phyloP scores from a whole-genome alignment of 2,329 filamentous ascomycete species.

The Ascochyta clinopodiicola region DNA sequence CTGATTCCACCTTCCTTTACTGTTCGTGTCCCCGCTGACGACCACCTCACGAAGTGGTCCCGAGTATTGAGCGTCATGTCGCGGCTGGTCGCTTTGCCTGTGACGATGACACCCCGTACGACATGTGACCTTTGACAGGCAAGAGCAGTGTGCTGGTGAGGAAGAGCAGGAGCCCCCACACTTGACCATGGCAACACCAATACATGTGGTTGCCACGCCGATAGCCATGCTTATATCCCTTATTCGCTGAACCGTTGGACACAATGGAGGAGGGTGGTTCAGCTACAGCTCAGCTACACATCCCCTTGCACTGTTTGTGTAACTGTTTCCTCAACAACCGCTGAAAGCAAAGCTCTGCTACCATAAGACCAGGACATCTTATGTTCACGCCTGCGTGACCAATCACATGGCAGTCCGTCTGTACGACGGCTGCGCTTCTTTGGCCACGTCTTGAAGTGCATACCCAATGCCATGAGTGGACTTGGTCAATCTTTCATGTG shows the following conservation, averaged over 20 bases:
- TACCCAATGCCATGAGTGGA: neutral
- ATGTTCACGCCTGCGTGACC: neutral
- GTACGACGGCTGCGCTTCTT: neutral
- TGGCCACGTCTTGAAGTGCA: too few species aligned
- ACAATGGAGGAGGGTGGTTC: neutral
- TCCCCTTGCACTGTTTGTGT: conserved; percentile 10
- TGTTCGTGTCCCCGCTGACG: conserved; percentile 10
- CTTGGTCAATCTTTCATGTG: neutral
- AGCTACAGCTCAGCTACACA: neutral
- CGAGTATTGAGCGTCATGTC: neutral
- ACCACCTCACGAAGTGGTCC: conserved; percentile 7
- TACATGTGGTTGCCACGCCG: conserved; percentile 14
- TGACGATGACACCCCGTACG: neutral
- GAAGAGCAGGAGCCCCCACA: conserved; percentile 6
- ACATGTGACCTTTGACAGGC: neutral
- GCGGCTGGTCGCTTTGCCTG: neutral
- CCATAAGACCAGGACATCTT: neutral
- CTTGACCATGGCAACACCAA: conserved; percentile 4
- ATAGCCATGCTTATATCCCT: conserved; percentile 1
- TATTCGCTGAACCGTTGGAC: neutral
- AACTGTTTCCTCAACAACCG: conserved; percentile 1
- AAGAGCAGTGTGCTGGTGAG: neutral
- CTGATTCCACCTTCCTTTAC: conserved; percentile 11
- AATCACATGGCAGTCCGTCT: neutral
- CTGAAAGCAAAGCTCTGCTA: neutral